Percentiles rank a stretch among this genome's conserved stretches.
Conservation (phyloP, 345 rosid species). For the Gossypium anomalum region DNA sequence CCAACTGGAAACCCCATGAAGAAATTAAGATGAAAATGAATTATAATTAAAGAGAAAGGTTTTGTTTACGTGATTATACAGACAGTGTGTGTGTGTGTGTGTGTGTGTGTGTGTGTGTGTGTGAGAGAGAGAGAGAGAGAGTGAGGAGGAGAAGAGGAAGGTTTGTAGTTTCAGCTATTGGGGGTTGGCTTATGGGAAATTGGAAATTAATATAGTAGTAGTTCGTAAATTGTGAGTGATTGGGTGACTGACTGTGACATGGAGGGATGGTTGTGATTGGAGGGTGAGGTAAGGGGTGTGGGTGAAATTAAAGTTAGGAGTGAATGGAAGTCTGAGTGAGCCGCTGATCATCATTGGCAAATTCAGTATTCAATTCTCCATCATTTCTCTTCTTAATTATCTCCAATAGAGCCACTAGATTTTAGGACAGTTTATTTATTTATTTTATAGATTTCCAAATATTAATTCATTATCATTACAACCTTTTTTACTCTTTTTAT, state of each 20-base stretch:
- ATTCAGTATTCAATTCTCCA: no score
- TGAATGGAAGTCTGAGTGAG: background rate
- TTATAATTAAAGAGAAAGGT: background rate
- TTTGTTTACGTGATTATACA: background rate
- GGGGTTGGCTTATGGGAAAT: background rate
- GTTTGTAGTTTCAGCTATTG: conserved; percentile 24
- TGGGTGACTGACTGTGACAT: background rate
- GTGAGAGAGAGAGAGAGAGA: no score
- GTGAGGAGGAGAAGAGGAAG: conserved; percentile 10
- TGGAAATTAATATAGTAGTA: background rate
- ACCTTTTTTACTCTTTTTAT: no score
- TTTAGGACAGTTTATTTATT: no score
- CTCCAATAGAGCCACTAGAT: no score
- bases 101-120: no score
- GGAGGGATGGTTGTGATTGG: conserved; percentile 5
- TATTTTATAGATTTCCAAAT: no score
- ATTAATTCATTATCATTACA: no score
- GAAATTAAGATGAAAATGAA: background rate
- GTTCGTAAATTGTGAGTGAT: background rate
- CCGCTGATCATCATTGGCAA: no score
- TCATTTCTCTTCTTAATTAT: no score
- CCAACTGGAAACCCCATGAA: conserved; percentile 84
- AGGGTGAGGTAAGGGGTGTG: background rate
- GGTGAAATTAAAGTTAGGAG: background rate
- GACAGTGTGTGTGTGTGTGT: no score